Evolutionary conservation across 768 basidiomycete genomes (phyloP).

Genomic region (Russula foetens): DNA sequence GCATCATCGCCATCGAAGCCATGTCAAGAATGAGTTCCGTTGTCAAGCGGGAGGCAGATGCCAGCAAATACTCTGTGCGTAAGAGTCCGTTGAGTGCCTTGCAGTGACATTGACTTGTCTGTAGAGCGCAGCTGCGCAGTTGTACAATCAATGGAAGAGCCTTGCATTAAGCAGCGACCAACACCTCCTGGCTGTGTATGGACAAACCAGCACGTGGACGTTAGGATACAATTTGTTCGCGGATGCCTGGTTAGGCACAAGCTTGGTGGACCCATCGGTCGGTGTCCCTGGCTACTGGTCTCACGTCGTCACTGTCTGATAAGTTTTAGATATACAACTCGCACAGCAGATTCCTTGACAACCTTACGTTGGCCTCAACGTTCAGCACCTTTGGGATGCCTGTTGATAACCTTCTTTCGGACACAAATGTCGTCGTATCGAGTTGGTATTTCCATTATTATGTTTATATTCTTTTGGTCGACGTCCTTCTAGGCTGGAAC

Average conservation of each 20-base stretch:
- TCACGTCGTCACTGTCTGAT: neutral
- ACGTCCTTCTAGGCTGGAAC: constrained; percentile 3
- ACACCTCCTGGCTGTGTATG: neutral
- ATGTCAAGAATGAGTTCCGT: constrained; percentile 47
- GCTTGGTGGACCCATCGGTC: constrained; percentile 33
- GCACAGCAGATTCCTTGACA: constrained; percentile 5
- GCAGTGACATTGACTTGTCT: neutral
- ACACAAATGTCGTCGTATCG: neutral
- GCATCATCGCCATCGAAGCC: constrained; percentile 55
- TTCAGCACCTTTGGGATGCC: constrained; percentile 11
- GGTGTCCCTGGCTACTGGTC: neutral
- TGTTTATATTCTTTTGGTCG: neutral
- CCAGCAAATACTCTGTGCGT: constrained; percentile 24
- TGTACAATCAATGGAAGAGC: constrained; percentile 10
- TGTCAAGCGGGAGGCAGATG: constrained; percentile 19
- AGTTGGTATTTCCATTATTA: neutral
- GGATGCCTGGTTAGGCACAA: constrained; percentile 47
- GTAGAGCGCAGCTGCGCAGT: neutral
- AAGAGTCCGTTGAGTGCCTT: neutral
- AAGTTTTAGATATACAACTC: constrained; percentile 4
- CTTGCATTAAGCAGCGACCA: constrained; percentile 8
- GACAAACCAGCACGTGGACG: constrained; percentile 38
- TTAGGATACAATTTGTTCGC: constrained; percentile 56
- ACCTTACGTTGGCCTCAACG: neutral
- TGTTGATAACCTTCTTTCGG: neutral